Evolutionary conservation across 75 land plant genomes (phyloP).

Genomic region (Selaginella tamariscina): DNA sequence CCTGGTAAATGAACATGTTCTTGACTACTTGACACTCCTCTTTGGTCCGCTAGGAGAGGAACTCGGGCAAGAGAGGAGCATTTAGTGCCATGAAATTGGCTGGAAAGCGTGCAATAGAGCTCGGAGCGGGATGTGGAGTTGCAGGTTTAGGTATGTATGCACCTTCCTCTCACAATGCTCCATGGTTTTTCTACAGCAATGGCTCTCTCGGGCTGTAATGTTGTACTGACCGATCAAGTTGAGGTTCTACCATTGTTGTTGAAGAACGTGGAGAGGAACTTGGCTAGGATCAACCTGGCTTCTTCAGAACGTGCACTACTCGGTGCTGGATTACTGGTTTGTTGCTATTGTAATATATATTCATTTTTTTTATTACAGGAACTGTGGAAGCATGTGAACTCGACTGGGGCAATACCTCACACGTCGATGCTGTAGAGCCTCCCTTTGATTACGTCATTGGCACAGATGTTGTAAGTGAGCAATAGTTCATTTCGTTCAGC

Average conservation of each 20-base stretch:
- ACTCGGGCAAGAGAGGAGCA: slow-evolving; percentile 60
- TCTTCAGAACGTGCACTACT: slow-evolving; percentile 28
- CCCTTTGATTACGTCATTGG: slow-evolving; percentile 96
- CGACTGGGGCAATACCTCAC: slow-evolving; percentile 74
- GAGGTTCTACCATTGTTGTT: slow-evolving; percentile 78
- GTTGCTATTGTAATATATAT: neutral
- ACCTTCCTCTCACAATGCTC: slow-evolving; percentile 65
- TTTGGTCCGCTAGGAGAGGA: slow-evolving; percentile 46
- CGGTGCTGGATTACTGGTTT: neutral
- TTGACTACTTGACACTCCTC: neutral
- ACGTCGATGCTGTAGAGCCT: slow-evolving; percentile 56
- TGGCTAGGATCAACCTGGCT: slow-evolving; percentile 52
- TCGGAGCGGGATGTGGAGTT: slow-evolving; percentile 99
- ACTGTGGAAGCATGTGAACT: slow-evolving; percentile 67
- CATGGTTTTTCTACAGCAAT: slow-evolving; percentile 40
- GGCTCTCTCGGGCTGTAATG: slow-evolving; percentile 87
- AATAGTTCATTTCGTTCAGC: neutral
- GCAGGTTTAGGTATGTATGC: slow-evolving; percentile 67
- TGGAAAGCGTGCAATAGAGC: slow-evolving; percentile 89
- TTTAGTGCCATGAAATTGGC: slow-evolving; percentile 58
- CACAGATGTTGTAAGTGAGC: slow-evolving; percentile 74
- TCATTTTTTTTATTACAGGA: slow-evolving; percentile 23
- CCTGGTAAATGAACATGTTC: slow-evolving; percentile 38
- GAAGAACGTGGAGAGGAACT: slow-evolving; percentile 76
- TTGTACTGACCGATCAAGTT: slow-evolving; percentile 73